Percentiles rank a stretch among this genome's conserved stretches.
These are phyloP conservation scores for Borovskyia barvae DNA, from an alignment of 208 protist genomes.

Conservation along the genomic window DNA sequence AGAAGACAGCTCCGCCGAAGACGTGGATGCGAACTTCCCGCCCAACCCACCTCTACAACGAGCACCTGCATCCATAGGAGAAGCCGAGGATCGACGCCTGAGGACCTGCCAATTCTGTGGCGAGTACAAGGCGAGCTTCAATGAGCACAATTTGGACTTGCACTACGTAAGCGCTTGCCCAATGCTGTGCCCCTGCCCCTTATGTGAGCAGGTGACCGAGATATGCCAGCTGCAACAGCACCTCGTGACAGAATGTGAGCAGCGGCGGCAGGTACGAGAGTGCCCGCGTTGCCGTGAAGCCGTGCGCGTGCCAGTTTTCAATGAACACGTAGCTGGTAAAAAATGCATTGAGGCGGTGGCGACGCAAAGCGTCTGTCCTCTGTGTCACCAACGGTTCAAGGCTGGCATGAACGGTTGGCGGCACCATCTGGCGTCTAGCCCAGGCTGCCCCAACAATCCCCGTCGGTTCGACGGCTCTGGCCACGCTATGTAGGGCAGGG, in stretches of 20 bases:
- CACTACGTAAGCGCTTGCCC: conserved; percentile 88
- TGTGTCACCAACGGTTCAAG: conserved; percentile 82
- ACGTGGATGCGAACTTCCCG: background rate
- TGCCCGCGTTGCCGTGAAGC: conserved; percentile 90
- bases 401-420: conserved; percentile 73
- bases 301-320: conserved; percentile 71
- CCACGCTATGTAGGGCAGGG: conserved; percentile 1
- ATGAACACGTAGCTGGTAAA: conserved; percentile 61
- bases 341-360: conserved; percentile 70
- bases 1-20: background rate
- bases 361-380: conserved; percentile 76
- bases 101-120: conserved; percentile 90
- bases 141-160: conserved; percentile 70
- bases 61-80: conserved; percentile 6
- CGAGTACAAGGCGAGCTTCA: conserved; percentile 68
- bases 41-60: conserved; percentile 1
- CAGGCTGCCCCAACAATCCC: conserved; percentile 88
- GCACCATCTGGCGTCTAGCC: conserved; percentile 64
- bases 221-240: conserved; percentile 88
- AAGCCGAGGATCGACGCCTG: conserved; percentile 25
- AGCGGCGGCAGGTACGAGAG: conserved; percentile 61
- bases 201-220: conserved; percentile 92
- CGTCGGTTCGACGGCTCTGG: conserved; percentile 75
- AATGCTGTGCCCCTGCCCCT: conserved; percentile 90
- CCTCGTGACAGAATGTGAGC: conserved; percentile 85